A percentile compares a stretch with the other conserved stretches of the same genome.
These are phyloP conservation scores for Corniculantispora saksenae DNA, from an alignment of 2,329 filamentous ascomycete species.

Conservation along the genomic window DNA sequence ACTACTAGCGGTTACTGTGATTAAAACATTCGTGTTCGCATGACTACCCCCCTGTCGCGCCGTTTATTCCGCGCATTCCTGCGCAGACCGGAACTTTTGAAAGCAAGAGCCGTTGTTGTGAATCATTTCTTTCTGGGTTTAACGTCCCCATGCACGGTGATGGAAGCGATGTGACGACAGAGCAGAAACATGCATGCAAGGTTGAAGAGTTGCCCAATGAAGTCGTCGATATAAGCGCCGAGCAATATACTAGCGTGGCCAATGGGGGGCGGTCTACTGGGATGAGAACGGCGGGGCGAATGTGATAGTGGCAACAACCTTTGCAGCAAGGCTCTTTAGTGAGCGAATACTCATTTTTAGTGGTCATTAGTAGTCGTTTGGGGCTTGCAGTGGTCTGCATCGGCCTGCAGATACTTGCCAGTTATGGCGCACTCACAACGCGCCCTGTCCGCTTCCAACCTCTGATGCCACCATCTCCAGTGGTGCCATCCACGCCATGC, in stretches of 20 bases:
- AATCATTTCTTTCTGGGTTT: not conserved
- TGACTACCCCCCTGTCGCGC: too few species aligned
- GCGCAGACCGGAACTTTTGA: not conserved
- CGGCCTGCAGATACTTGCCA: conserved; percentile 2
- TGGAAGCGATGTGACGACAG: not conserved
- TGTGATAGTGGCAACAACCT: conserved; percentile 12
- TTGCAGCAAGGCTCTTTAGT: not conserved
- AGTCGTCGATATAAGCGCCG: conserved; percentile 15
- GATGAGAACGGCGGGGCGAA: conserved; percentile 16
- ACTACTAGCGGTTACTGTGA: too few species aligned
- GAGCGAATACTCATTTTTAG: not conserved
- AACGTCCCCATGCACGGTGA: not conserved
- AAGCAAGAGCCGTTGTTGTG: not conserved
- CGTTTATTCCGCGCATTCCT: not conserved
- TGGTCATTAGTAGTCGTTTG: too few species aligned
- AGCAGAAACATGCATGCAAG: conserved; percentile 3
- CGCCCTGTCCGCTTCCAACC: not conserved
- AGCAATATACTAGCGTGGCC: not conserved
- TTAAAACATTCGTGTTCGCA: too few species aligned
- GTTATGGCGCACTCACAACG: not conserved
- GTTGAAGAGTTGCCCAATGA: conserved; percentile 1
- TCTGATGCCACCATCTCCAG: not conserved
- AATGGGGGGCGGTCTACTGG: conserved; percentile 8
- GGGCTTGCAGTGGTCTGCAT: not conserved
- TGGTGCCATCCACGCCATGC: not conserved